These are phyloP conservation scores for Serendipita vermifera DNA, from an alignment of 768 basidiomycete genomes.

Conservation along the genomic window DNA sequence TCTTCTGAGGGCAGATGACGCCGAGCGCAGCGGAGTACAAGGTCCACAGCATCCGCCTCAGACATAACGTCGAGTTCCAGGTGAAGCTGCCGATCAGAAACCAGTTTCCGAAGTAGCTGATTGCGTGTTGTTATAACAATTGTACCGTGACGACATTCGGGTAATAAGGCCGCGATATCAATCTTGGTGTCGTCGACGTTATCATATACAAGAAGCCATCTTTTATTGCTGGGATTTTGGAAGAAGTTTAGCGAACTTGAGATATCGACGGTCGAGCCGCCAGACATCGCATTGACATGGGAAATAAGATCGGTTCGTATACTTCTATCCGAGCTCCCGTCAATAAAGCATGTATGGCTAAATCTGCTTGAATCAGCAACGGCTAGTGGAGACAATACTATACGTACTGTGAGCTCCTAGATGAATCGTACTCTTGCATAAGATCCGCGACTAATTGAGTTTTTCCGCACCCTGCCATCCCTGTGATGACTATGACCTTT, in stretches of 20 bases:
- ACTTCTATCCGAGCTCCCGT: neutral
- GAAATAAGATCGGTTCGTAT: neutral
- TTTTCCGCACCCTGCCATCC: too few species aligned
- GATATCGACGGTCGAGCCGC: neutral
- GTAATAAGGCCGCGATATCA: neutral
- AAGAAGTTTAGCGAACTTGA: neutral
- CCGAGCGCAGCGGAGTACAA: neutral
- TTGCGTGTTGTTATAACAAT: neutral
- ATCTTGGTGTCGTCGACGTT: neutral
- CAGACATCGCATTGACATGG: neutral
- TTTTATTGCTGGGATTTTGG: neutral
- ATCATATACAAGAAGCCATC: neutral
- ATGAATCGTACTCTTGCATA: too few species aligned
- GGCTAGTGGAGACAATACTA: too few species aligned
- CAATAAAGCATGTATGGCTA: neutral
- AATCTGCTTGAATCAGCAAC: neutral
- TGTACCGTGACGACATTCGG: neutral
- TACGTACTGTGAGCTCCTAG: too few species aligned
- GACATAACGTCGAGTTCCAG: conserved; percentile 4
- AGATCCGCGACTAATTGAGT: too few species aligned
- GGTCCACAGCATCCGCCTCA: neutral
- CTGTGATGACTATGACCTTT: too few species aligned
- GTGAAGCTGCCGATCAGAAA: neutral
- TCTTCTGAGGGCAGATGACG: neutral
- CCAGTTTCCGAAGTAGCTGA: neutral